Evolutionary conservation across 1,139 yeast species (phyloP).

Genomic region (Wickerhamomyces sp.): DNA sequence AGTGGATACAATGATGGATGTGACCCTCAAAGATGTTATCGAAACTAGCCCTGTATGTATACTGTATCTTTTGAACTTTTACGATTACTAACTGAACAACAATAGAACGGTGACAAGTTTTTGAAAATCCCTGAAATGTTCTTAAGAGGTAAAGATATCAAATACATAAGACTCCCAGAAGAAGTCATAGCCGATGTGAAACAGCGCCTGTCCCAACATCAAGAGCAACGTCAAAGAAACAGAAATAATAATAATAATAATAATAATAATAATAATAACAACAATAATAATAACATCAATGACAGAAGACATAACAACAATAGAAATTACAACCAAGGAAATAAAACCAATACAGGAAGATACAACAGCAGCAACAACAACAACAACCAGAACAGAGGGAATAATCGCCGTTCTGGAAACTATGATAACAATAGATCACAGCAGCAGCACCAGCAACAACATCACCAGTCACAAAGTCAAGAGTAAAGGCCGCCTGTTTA

Average conservation of each 20-base stretch:
- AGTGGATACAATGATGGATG: constrained; percentile 96
- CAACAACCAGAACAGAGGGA: constrained; percentile 4
- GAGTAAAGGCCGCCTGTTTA: not conserved
- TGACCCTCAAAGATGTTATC: constrained; percentile 74
- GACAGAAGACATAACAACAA: constrained; percentile 17
- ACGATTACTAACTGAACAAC: constrained; percentile 2
- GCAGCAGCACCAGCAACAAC: constrained; percentile 1
- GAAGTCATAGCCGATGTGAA: constrained; percentile 80
- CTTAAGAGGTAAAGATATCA: constrained; percentile 79
- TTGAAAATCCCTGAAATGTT: constrained; percentile 72
- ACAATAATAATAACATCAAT: constrained; percentile 25
- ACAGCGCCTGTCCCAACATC: constrained; percentile 53
- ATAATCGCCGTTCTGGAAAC: constrained; percentile 1
- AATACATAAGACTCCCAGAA: constrained; percentile 62
- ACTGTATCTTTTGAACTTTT: not conserved
- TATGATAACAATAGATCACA: not conserved
- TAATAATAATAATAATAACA: constrained; percentile 16
- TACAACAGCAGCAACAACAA: constrained; percentile 7
- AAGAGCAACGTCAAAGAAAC: constrained; percentile 41
- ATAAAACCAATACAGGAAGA: constrained; percentile 14
- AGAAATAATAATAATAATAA: constrained; percentile 28
- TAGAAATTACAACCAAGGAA: constrained; percentile 25
- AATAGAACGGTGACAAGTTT: constrained; percentile 56
- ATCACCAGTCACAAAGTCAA: constrained; percentile 1
- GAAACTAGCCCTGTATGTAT: constrained; percentile 52